phyloP scores from a whole-genome alignment of 1,284 basidiomycete species.

The Singerocomus inundabilis region DNA sequence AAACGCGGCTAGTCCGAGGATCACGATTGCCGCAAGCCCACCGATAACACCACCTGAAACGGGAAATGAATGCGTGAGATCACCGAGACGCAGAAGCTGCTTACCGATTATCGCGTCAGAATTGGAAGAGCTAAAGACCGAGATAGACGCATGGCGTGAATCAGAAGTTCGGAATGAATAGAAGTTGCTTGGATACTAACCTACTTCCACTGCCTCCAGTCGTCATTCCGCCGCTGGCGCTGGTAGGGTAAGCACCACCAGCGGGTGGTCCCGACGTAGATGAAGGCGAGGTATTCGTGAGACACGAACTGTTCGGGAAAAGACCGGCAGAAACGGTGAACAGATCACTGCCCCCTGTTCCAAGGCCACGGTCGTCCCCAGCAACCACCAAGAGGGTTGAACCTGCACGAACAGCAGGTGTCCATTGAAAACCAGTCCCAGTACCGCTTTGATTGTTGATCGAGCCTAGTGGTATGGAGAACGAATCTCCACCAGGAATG shows the following conservation, averaged over 20 bases:
- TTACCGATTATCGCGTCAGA: slow-evolving; percentile 61
- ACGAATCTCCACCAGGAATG: slow-evolving; percentile 77
- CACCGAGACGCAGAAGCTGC: slow-evolving; percentile 7
- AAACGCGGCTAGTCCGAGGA: slow-evolving; percentile 44
- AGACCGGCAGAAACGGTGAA: slow-evolving; percentile 53
- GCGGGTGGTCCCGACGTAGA: slow-evolving; percentile 74
- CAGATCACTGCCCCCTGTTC: slow-evolving; percentile 61
- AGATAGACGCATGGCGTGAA: neutral
- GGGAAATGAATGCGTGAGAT: slow-evolving; percentile 9
- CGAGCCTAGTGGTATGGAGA: slow-evolving; percentile 51
- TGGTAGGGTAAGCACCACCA: slow-evolving; percentile 71
- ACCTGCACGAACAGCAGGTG: slow-evolving; percentile 56
- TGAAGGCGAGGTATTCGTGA: slow-evolving; percentile 61
- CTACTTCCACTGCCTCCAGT: slow-evolving; percentile 17
- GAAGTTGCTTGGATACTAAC: slow-evolving; percentile 22
- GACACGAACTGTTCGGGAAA: slow-evolving; percentile 49
- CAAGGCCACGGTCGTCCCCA: slow-evolving; percentile 64
- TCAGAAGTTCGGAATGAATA: neutral
- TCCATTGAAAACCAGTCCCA: slow-evolving; percentile 71
- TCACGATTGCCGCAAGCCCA: slow-evolving; percentile 49
- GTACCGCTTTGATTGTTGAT: slow-evolving; percentile 42
- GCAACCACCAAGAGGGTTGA: slow-evolving; percentile 64
- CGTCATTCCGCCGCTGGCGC: slow-evolving; percentile 34
- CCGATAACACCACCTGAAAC: slow-evolving; percentile 59
- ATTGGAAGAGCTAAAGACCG: slow-evolving; percentile 38